phyloP scores from a whole-genome alignment of 768 basidiomycete genomes.

The Naganishia vaughanmartiniae region DNA sequence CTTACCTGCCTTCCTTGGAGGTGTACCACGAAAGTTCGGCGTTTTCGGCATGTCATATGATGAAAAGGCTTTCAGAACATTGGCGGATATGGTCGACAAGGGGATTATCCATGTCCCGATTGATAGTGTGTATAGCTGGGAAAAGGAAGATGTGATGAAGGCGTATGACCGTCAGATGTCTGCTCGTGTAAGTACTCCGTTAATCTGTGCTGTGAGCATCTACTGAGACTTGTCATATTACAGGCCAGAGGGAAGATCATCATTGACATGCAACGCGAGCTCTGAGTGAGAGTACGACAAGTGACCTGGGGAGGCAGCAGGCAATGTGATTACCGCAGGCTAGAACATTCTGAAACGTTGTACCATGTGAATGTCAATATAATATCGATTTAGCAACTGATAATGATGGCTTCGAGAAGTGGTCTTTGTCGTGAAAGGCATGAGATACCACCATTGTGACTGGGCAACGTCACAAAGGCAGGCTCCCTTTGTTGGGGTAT shows the following conservation, averaged over 20 bases:
- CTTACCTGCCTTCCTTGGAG: slow-evolving; percentile 12
- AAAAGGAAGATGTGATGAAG: slow-evolving; percentile 27
- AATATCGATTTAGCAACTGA: neutral
- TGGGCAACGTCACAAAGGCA: neutral
- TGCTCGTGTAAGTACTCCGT: slow-evolving; percentile 23
- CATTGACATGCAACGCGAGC: slow-evolving; percentile 10
- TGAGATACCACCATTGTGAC: neutral
- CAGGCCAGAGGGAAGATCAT: slow-evolving; percentile 31
- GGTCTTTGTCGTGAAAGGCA: neutral
- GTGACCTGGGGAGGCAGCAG: too few relatives aligned
- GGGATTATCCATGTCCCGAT: slow-evolving; percentile 21
- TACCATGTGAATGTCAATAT: too few relatives aligned
- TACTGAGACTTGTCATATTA: neutral
- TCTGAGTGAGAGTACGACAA: neutral
- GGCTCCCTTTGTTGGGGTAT: neutral
- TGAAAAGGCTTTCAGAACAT: neutral
- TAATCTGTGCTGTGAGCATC: neutral
- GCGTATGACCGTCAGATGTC: slow-evolving; percentile 27
- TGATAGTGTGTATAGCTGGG: slow-evolving; percentile 12
- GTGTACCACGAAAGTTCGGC: slow-evolving; percentile 14
- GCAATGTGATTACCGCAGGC: too few relatives aligned
- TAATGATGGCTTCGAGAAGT: neutral
- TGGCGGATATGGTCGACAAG: slow-evolving; percentile 7
- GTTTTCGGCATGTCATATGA: slow-evolving; percentile 19
- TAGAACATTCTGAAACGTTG: too few relatives aligned